These are phyloP conservation scores for Paraurostyla sp. DNA, from an alignment of 73 alveolate species.

Conservation along the genomic window DNA sequence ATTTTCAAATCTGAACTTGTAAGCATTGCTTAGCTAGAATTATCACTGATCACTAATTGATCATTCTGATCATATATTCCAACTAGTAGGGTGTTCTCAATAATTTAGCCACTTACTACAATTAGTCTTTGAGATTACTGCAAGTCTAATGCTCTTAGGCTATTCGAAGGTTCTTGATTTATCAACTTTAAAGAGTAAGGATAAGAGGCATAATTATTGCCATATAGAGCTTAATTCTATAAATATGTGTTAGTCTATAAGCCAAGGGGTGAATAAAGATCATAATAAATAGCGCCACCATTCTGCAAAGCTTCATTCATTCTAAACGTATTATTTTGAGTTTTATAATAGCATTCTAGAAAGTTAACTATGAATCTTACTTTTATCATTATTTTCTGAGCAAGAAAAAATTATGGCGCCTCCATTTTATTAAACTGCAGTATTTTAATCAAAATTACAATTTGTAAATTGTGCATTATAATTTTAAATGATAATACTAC, in stretches of 20 bases:
- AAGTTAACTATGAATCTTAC: too few species aligned
- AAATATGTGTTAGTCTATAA: not conserved
- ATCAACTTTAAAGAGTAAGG: not conserved
- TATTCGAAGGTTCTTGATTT: not conserved
- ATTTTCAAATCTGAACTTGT: not conserved
- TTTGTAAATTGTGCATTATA: too few species aligned
- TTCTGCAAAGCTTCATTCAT: too few species aligned
- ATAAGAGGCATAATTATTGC: not conserved
- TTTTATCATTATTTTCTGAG: too few species aligned
- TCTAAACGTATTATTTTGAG: too few species aligned
- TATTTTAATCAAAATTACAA: too few species aligned
- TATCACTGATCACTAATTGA: constrained; percentile 3
- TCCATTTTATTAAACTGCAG: too few species aligned
- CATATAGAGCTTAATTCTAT: not conserved
- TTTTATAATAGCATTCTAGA: too few species aligned
- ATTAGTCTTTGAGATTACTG: too few species aligned
- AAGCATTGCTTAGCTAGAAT: not conserved
- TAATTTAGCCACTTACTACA: constrained; percentile 5
- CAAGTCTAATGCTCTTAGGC: not conserved
- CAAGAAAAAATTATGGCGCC: too few species aligned
- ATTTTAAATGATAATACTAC: too few species aligned
- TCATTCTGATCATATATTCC: constrained; percentile 32
- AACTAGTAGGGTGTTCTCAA: not conserved
- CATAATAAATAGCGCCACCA: constrained; percentile 50
- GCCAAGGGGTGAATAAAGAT: not conserved